phyloP scores from a whole-genome alignment of 1,284 basidiomycete genomes.

The Pseudozyma tsukubaensis region DNA sequence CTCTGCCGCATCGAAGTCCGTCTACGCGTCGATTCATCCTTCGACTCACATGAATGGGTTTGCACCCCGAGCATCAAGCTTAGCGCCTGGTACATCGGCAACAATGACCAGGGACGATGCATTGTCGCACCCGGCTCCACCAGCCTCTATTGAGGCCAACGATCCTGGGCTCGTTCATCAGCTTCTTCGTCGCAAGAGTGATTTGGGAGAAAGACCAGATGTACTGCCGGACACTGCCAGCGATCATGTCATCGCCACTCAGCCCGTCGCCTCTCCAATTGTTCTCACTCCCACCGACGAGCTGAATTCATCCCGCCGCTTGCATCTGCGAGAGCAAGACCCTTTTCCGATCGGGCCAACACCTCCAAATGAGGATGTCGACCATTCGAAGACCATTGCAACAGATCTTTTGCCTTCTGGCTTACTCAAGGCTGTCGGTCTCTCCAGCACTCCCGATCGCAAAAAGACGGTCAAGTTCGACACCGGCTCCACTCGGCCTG shows the following conservation, averaged over 20 bases:
- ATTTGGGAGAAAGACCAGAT: constrained; percentile 25
- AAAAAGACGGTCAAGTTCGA: constrained; percentile 57
- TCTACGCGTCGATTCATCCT: constrained; percentile 25
- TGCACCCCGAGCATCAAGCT: constrained; percentile 32
- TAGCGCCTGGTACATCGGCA: constrained; percentile 9
- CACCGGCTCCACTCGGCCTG: constrained; percentile 15
- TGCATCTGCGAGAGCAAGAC: constrained; percentile 30
- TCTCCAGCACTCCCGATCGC: constrained; percentile 8
- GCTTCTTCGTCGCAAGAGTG: constrained; percentile 53
- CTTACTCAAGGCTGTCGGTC: constrained; percentile 20
- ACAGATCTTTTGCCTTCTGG: constrained; percentile 2
- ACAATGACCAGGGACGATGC: constrained; percentile 48
- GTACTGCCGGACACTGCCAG: constrained; percentile 43
- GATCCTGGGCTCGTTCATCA: constrained; percentile 51
- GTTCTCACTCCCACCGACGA: constrained; percentile 20
- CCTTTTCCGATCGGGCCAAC: constrained; percentile 34
- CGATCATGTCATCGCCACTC: constrained; percentile 44
- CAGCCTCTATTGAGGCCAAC: constrained; percentile 48
- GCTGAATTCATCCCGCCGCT: constrained; percentile 2
- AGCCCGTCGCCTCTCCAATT: constrained; percentile 27
- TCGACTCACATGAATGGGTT: constrained; percentile 21
- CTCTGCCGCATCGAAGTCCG: constrained; percentile 25
- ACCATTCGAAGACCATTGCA: not conserved
- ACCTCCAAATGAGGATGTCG: constrained; percentile 9
- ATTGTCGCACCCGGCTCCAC: constrained; percentile 50